Conservation (phyloP, 2,329 filamentous ascomycete species). For the Scleromitrula shiraiana region DNA sequence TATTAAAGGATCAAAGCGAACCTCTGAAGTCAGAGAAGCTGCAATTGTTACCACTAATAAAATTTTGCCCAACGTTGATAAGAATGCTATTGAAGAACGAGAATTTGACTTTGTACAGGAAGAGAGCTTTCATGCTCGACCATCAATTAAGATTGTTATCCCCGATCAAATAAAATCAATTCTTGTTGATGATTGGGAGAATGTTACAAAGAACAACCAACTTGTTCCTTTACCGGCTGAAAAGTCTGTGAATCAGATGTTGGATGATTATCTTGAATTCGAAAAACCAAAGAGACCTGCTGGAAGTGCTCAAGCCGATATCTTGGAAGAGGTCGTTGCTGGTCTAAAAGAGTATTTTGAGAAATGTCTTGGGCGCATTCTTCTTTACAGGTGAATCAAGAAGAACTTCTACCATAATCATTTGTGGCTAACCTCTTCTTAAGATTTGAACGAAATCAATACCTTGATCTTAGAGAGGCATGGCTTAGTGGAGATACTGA, state of each 20-base stretch:
- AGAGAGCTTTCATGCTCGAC: constrained; percentile 75
- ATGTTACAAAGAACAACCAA: constrained; percentile 90
- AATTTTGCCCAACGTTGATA: constrained; percentile 1
- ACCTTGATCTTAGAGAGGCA: constrained; percentile 64
- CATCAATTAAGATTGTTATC: constrained; percentile 77
- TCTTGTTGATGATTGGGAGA: constrained; percentile 97
- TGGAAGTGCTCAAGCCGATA: constrained; percentile 67
- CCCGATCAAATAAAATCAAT: constrained; percentile 87
- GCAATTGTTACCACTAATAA: constrained; percentile 1
- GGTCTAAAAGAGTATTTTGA: constrained; percentile 94
- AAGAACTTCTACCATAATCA: not conserved
- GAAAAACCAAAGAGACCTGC: constrained; percentile 58
- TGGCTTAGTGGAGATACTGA: constrained; percentile 57
- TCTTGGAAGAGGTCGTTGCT: constrained; percentile 80
- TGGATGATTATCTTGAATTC: constrained; percentile 70
- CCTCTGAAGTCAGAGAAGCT: constrained; percentile 6
- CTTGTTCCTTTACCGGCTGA: constrained; percentile 77
- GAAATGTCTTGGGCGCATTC: constrained; percentile 74
- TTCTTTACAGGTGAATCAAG: constrained; percentile 71
- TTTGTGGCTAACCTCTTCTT: not conserved
- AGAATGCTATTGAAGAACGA: not conserved
- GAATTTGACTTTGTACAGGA: constrained; percentile 49
- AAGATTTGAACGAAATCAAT: constrained; percentile 86
- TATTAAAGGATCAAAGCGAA: not conserved
- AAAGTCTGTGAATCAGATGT: constrained; percentile 66